Base-by-base conservation (phyloP, 257 asterid species). In the Ehretia macrophylla region DNA sequence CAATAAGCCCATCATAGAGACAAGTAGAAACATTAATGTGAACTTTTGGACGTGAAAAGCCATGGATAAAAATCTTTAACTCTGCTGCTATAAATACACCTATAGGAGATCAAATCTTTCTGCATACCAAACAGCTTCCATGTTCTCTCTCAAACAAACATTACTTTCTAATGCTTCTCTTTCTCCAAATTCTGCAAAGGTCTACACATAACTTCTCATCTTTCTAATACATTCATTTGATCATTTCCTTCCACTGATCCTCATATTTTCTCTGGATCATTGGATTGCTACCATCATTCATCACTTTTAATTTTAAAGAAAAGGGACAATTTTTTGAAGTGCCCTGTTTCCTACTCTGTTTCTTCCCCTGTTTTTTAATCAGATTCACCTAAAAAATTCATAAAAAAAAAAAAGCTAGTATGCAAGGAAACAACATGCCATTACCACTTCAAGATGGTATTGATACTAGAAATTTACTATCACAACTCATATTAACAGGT, bases 401-500 rank as follows among this genome's bases (percentile, higher is more conserved):
- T 53, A 14, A 63, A 58, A 44, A 44, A 47, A 58, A 69, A 90
- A 67, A 67, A n/a, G n/a, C n/a, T 13, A 56, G 32, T 60, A 56
- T 60, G 40, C 68, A 65, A 62, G 86, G 75, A 76, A 76, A 44
- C 50, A 65, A 8, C 55, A 10, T 46, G n/a, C 64, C 66, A 1
- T 54, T 74, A 21, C 17, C 55, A 1, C 21, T 63, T 32, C 81
- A 57, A 50, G 77, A 73, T 22, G 64, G 66, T 20, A 58, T 80
- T 5, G 65, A 51, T 12, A 75, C 81, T 32, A 84, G 96, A 53
- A 54, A 67, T 19, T 77, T 95, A 0, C 49, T 91, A 11, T 91
- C 98, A 0, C 86, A 80, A 6, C 75, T 91, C 11, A 80, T 91
- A 17, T 19, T 91, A 54, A 72, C 81, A 10, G 81, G 81, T n/a